Base-by-base conservation (phyloP, 768 basidiomycete genomes). In the Neoboletus subvelutipes region DNA sequence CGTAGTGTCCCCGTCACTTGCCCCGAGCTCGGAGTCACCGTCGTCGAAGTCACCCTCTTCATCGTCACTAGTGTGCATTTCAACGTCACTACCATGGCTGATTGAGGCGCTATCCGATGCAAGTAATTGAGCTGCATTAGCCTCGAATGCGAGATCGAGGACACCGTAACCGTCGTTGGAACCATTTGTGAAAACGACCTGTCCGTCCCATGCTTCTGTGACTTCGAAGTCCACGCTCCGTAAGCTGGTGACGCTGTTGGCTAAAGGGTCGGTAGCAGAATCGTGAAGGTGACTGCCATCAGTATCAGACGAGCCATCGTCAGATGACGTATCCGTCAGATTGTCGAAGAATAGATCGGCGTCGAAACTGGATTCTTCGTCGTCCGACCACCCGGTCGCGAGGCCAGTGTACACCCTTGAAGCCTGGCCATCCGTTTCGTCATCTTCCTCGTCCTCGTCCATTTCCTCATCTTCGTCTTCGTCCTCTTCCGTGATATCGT, bases 301-400 rank as follows among this genome's bases (percentile, higher is more conserved):
- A 49, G 76, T 77, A 55, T 76, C 79, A 33, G 71, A 64, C 59
- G 65, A 67, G 46, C 58, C 51, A 36, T 67, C 69, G 52, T 75
- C 80, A 9, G 67, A 64, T 22, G 78, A 80, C 1, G 79, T 71
- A 64, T 83, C 88, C 37, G 84, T 83, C 41, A 92, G 81, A 66
- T 90, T 87, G 54, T 86, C 83, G 65, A 93, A 92, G 75, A 93
- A 92, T 0, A 92, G 70, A 58, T 92, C 90, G 11, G 91, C 91
- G 63, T 93, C 91, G 63, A 90, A 89, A 57, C 80, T 83, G 2
- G 84, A 86, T 68, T 90, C 90, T 51, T 81, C 89, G 55, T 86
- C 87, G 20, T 88, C 87, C 40, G 86, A 87, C 90, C 89, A 93
- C 42, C 87, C 85, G 1, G 86, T 86, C 47, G 81, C 85, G 46